Base-by-base conservation (phyloP, 2,329 filamentous ascomycete species). In the Ophiostoma populinum region DNA sequence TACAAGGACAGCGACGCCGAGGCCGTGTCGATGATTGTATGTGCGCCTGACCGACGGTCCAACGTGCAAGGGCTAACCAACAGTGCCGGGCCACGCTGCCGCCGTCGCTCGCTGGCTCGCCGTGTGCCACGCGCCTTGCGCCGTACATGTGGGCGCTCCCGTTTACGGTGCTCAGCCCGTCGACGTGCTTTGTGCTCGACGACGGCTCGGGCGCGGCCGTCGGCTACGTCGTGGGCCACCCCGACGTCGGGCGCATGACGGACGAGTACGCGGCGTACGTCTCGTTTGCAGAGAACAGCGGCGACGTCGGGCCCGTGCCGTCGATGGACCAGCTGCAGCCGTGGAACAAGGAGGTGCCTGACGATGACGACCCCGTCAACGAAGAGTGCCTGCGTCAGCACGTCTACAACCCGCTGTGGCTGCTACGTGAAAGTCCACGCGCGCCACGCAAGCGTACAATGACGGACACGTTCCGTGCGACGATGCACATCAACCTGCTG, bases 71-170 rank as follows among this genome's bases (percentile, higher is more conserved):
- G 10, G 15, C 13, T 12, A 6, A 9, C 20, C 4, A 13, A 10
- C 42, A 65, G 63, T 66, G 63, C 47, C 58, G 60, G 35, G 56
- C 50, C 19, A 66, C 62, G 21, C 56, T 65, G 13, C 59, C 61
- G 4, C 56, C 57, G 0, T 56, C 54, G 5, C 55, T 65, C n/a
- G 24, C 44, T 18, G 29, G 44, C 13, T 58, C 56, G 19, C 46
- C 53, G 24, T 46, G 45, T 9, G 55, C 53, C 5, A 41, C 43
- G 31, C 50, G 50, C 13, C 51, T 63, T 20, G 53, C 59, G 11
- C 61, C 62, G 1, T 65, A 66, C 49, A 43, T 66, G 45, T 67
- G 63, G 63, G 62, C 60, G 7, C 61, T 65, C 45, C 62, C 56
- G 24, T 65, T 59, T 53, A 63, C 59, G 12, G 50, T 55, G 43